phyloP scores from a whole-genome alignment of 1,139 yeast genomes.

The Suhomyces yuchorum region DNA sequence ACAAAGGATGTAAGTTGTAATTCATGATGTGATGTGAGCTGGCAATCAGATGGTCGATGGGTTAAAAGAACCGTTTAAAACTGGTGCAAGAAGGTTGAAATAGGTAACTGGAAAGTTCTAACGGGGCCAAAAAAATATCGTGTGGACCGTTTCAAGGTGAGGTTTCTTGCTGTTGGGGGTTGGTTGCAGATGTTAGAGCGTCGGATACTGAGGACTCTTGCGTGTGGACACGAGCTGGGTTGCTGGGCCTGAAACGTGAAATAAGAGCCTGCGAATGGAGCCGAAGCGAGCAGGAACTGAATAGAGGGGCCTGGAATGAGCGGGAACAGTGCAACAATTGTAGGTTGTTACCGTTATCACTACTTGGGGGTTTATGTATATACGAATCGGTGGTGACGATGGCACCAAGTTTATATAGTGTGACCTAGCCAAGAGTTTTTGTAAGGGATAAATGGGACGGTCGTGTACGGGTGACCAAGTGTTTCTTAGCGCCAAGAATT shows the following conservation, averaged over 20 bases:
- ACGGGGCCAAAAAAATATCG: background rate
- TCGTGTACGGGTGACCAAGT: conserved; percentile 6
- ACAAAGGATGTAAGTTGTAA: conserved; percentile 48
- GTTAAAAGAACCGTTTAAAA: background rate
- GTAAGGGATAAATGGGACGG: conserved; percentile 7
- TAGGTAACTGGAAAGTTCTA: background rate
- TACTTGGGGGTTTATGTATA: background rate
- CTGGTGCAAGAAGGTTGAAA: background rate
- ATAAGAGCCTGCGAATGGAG: background rate
- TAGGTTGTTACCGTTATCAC: background rate
- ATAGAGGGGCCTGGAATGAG: background rate
- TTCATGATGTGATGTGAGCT: conserved; percentile 29
- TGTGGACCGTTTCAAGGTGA: no score
- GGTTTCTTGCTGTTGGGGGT: no score
- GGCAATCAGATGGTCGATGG: background rate
- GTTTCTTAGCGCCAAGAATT: conserved; percentile 17
- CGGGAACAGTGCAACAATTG: background rate
- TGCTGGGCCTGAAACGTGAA: background rate
- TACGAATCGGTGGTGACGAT: background rate
- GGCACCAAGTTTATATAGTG: conserved; percentile 8
- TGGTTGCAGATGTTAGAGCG: no score
- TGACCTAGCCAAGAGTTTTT: conserved; percentile 14
- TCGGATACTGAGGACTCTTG: background rate
- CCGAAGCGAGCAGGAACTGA: background rate
- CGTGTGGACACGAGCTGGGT: background rate